These are phyloP conservation scores for Blastobotrys ciferrii DNA, from an alignment of 1,139 yeast genomes.

Conservation along the genomic window DNA sequence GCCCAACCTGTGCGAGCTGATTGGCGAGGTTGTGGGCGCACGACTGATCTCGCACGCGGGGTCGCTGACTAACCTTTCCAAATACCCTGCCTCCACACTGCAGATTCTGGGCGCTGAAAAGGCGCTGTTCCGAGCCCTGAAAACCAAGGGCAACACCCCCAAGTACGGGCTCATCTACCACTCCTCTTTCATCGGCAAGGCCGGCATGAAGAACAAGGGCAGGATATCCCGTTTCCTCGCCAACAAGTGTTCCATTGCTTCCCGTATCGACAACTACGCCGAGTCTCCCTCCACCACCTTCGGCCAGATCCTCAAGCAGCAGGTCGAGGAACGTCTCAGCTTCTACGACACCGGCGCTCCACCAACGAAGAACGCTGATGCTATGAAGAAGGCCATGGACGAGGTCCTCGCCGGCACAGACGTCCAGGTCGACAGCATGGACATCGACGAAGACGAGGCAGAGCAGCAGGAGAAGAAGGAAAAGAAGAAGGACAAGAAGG, in stretches of 20 bases:
- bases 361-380: slow-evolving; percentile 94
- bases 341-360: slow-evolving; percentile 96
- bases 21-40: slow-evolving; percentile 98
- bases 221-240: slow-evolving; percentile 98
- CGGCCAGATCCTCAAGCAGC: slow-evolving; percentile 88
- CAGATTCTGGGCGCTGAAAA: slow-evolving; percentile 99
- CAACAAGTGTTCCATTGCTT: slow-evolving; percentile 97
- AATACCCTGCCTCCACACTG: slow-evolving; percentile 98
- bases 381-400: slow-evolving; percentile 86
- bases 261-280: slow-evolving; percentile 93
- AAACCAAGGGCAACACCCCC: slow-evolving; percentile 98
- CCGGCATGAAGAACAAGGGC: slow-evolving; percentile 96
- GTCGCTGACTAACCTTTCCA: slow-evolving; percentile 90
- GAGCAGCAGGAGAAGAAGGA: slow-evolving; percentile 34
- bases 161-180: slow-evolving; percentile 96
- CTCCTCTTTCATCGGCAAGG: slow-evolving; percentile 95
- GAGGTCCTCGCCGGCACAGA: slow-evolving; percentile 50
- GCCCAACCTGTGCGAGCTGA: slow-evolving; percentile 92
- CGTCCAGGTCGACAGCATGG: slow-evolving; percentile 47
- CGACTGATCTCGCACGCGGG: slow-evolving; percentile 98
- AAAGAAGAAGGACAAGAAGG: slow-evolving; percentile 32
- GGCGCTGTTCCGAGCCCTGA: slow-evolving; percentile 96
- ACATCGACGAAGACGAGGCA: slow-evolving; percentile 46
- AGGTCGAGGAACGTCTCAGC: slow-evolving; percentile 95
- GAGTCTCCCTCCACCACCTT: slow-evolving; percentile 60